phyloP scores from a whole-genome alignment of 2,329 filamentous ascomycete species.

The Raffaelea deltoideospora region DNA sequence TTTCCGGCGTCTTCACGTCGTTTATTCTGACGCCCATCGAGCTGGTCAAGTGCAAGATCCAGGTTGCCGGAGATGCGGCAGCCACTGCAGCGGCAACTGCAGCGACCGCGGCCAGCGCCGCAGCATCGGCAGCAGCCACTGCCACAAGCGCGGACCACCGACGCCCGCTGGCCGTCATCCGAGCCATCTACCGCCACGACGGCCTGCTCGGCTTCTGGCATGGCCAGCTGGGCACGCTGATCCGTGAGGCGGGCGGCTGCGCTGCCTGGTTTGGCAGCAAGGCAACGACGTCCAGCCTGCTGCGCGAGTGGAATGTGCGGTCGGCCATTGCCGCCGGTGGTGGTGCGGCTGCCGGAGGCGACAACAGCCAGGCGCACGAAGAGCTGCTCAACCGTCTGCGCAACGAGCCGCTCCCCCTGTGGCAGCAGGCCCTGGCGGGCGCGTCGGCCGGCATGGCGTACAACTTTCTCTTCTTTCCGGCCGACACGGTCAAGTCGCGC shows the following conservation, averaged over 20 bases:
- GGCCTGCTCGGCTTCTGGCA: slow-evolving; percentile 86
- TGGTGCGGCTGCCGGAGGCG: not conserved
- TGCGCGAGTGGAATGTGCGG: slow-evolving; percentile 41
- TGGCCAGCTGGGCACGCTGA: slow-evolving; percentile 82
- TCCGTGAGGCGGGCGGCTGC: slow-evolving; percentile 83
- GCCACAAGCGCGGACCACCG: slow-evolving; percentile 23
- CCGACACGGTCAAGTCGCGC: slow-evolving; percentile 91
- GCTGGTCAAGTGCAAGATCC: slow-evolving; percentile 96
- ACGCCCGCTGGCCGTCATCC: slow-evolving; percentile 55
- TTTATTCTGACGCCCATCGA: slow-evolving; percentile 89
- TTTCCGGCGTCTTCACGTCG: slow-evolving; percentile 78
- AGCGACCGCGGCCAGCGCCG: slow-evolving; percentile 39
- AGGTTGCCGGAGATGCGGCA: too few species aligned
- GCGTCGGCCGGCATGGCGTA: slow-evolving; percentile 84
- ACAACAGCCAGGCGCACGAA: slow-evolving; percentile 20
- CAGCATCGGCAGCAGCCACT: slow-evolving; percentile 23
- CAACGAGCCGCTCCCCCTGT: slow-evolving; percentile 51
- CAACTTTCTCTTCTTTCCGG: slow-evolving; percentile 94
- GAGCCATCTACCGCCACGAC: slow-evolving; percentile 66
- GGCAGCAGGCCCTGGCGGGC: slow-evolving; percentile 78
- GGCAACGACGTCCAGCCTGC: slow-evolving; percentile 60
- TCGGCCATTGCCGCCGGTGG: slow-evolving; percentile 16
- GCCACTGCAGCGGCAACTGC: too few species aligned
- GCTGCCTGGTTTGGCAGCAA: slow-evolving; percentile 93
- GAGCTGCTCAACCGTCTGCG: slow-evolving; percentile 25